Percentiles rank a stretch among this genome's conserved stretches.
Evolutionary conservation across 306 rosid species (phyloP).

Genomic region (Cajanus cajan): DNA sequence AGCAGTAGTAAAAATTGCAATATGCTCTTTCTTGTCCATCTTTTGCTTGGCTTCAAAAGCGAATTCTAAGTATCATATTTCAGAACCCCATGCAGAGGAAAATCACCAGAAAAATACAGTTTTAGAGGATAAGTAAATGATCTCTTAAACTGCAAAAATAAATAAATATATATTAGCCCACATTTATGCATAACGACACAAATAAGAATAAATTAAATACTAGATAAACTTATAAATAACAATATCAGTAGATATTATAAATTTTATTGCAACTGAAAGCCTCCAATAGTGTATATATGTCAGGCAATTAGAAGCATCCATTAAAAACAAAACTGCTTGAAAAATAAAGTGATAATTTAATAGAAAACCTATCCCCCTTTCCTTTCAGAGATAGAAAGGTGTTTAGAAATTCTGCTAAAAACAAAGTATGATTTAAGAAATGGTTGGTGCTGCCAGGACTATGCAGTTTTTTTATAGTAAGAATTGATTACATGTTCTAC

Average conservation of each 20-base stretch:
- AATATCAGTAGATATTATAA: neutral
- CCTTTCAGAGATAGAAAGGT: neutral
- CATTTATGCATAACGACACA: neutral
- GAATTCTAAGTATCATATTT: conserved; percentile 16
- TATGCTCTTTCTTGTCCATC: conserved; percentile 70
- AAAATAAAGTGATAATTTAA: neutral
- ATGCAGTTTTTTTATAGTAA: neutral
- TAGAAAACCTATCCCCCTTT: neutral
- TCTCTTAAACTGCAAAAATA: conserved; percentile 9
- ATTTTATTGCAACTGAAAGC: conserved; percentile 17
- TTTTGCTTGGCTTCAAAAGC: conserved; percentile 22
- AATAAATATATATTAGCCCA: conserved; percentile 1
- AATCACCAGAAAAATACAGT: conserved; percentile 27
- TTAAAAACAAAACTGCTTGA: neutral
- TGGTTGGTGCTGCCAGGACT: neutral
- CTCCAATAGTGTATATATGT: neutral
- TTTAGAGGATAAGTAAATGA: conserved; percentile 17
- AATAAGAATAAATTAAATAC: neutral
- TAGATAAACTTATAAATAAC: neutral
- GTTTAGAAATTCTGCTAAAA: neutral
- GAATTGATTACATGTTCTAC: neutral
- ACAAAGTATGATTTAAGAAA: neutral
- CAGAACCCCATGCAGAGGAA: conserved; percentile 1
- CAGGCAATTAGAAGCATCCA: neutral
- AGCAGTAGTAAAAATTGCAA: conserved; percentile 94